Evolutionary conservation across 73 alveolate genomes (phyloP).

Genomic region (Stentor roeselii): DNA sequence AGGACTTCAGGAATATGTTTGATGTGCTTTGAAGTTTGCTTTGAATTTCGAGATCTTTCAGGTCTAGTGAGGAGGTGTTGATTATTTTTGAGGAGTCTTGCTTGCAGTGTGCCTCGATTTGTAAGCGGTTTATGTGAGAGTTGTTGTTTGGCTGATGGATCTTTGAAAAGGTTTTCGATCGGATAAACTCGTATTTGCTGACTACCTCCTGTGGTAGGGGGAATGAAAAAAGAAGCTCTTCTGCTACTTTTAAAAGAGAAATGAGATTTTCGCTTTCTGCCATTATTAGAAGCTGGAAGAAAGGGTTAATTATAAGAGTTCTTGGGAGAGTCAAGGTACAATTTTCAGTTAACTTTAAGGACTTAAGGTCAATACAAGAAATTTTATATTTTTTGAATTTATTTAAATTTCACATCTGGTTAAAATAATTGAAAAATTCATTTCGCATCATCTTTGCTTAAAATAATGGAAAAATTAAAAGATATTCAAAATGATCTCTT

Average conservation of each 20-base stretch:
- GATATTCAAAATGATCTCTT: too few relatives aligned
- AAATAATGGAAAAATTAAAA: too few relatives aligned
- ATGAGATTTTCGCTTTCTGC: background rate
- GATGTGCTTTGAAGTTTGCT: background rate
- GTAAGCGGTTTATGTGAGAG: background rate
- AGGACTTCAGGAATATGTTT: background rate
- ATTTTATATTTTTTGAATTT: too few relatives aligned
- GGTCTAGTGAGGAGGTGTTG: background rate
- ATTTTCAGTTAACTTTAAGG: too few relatives aligned
- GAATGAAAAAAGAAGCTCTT: slow-evolving; percentile 23
- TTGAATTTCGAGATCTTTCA: background rate
- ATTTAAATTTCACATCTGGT: too few relatives aligned
- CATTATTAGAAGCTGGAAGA: too few relatives aligned
- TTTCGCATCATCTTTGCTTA: too few relatives aligned
- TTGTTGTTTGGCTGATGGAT: background rate
- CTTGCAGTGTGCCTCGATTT: background rate
- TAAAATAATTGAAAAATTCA: too few relatives aligned
- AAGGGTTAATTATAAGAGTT: too few relatives aligned
- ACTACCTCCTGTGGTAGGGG: slow-evolving; percentile 27
- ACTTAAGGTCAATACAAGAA: too few relatives aligned
- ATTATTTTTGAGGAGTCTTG: background rate
- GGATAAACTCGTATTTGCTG: slow-evolving; percentile 19
- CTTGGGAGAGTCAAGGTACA: too few relatives aligned
- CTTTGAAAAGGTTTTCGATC: slow-evolving; percentile 1
- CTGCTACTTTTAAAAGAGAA: slow-evolving; percentile 2